A percentile compares a stretch with the other conserved stretches of the same genome.
phyloP scores from a whole-genome alignment of 768 basidiomycete species.

The Calocybe indica region DNA sequence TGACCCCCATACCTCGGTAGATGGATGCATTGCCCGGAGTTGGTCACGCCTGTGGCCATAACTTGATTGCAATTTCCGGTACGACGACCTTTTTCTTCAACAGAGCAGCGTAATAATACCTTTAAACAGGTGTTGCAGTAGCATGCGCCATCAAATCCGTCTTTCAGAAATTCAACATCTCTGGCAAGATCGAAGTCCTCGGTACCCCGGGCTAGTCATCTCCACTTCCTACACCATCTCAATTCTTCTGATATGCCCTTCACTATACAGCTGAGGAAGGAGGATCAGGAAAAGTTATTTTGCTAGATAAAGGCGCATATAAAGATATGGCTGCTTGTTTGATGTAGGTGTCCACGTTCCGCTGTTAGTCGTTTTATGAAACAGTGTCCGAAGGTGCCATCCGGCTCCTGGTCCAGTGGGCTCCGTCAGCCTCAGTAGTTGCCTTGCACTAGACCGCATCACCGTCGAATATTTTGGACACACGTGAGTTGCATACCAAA shows the following conservation, averaged over 20 bases:
- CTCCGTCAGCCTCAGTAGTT: slow-evolving; percentile 59
- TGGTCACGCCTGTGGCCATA: slow-evolving; percentile 79
- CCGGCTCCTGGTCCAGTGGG: slow-evolving; percentile 73
- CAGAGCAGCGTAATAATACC: not conserved
- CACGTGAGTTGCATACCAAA: slow-evolving; percentile 38
- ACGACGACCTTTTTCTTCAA: slow-evolving; percentile 1
- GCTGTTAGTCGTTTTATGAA: not conserved
- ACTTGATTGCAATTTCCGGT: slow-evolving; percentile 70
- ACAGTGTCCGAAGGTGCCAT: slow-evolving; percentile 53
- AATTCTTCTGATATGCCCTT: not conserved
- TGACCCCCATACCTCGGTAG: slow-evolving; percentile 14
- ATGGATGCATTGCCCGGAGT: slow-evolving; percentile 61
- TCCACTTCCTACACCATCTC: not conserved
- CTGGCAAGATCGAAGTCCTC: slow-evolving; percentile 64
- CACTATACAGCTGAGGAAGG: slow-evolving; percentile 64
- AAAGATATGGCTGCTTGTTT: slow-evolving; percentile 72
- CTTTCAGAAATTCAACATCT: slow-evolving; percentile 52
- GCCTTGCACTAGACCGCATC: slow-evolving; percentile 56
- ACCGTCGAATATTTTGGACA: slow-evolving; percentile 67
- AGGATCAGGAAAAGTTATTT: slow-evolving; percentile 61
- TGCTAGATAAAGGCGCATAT: slow-evolving; percentile 71
- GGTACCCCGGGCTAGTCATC: slow-evolving; percentile 64
- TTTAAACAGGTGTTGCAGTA: slow-evolving; percentile 55
- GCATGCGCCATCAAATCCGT: slow-evolving; percentile 64
- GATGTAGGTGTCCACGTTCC: slow-evolving; percentile 39